Base-by-base conservation (phyloP, 805 yeast species). In the Candida railenensis region DNA sequence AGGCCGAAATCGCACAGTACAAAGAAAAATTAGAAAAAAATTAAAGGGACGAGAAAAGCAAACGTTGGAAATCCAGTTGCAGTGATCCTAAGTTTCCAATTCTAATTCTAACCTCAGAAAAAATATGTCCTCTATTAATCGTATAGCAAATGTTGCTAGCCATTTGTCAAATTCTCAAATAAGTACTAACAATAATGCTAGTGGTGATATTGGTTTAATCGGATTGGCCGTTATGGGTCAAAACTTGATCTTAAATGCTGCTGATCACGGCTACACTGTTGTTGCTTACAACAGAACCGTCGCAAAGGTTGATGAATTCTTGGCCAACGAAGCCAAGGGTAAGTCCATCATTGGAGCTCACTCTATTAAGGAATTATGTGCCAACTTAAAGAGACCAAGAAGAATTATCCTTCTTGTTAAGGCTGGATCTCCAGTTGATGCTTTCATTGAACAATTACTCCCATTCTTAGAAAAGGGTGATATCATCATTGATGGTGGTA, bases 181-280 rank as follows among this genome's bases (percentile, higher is more conserved):
- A 8, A 43, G 34, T 51, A 59, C 66, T 65, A 64, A 60, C 65
- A 51, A 44, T 19, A 32, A 34, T 39, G 48, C 56, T 59, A 83
- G 88, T 69, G 94, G 92, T 80, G 99, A 92, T 85, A 84, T 92
- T 73, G 99, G 97, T 74, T 88, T 92, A 71, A 91, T 94, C 67
- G 99, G 99, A 71, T 82, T 92, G 82, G 99, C 99, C 86, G 99
- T 92, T 59, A 92, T 92, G 99, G 99, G 99, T 75, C 96, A 88
- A 81, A 92, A 92, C 83, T 79, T 92, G 81, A 89, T 92, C 70
- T 81, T 92, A 58, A 92, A 92, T 75, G 96, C 95, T 65, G 99
- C 99, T 59, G 99, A 92, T 81, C 96, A 92, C 78, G 97, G 97
- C 49, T 92, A 82, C 81, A 89, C 96, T 56, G 98, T 94, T 62